Percentiles rank a stretch among this genome's conserved stretches.
phyloP scores from a whole-genome alignment of 768 basidiomycete species.

The Aureoboletus auriporus region DNA sequence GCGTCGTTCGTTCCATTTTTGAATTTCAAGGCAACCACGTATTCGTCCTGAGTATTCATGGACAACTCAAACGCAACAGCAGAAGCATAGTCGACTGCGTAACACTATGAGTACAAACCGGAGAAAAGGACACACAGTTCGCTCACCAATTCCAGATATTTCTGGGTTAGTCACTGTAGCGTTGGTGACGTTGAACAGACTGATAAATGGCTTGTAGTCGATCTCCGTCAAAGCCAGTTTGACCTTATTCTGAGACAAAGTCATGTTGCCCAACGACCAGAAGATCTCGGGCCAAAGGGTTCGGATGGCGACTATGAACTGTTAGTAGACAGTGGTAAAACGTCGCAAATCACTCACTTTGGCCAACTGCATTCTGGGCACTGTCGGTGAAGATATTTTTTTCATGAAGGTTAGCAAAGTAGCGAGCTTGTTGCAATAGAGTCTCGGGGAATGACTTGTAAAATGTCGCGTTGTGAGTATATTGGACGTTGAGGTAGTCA shows the following conservation, averaged over 20 bases:
- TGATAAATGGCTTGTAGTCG: constrained; percentile 88
- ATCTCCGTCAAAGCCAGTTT: constrained; percentile 73
- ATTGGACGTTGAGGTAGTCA: constrained; percentile 72
- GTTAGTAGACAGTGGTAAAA: not conserved
- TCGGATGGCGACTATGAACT: constrained; percentile 65
- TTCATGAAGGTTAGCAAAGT: constrained; percentile 77
- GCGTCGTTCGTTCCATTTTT: constrained; percentile 65
- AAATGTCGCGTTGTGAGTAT: constrained; percentile 78
- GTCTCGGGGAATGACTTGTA: constrained; percentile 67
- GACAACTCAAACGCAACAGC: constrained; percentile 69
- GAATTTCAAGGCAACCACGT: constrained; percentile 75
- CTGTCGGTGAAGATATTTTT: constrained; percentile 64
- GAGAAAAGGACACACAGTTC: constrained; percentile 4
- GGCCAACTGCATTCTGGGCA: constrained; percentile 59
- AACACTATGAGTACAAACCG: not conserved
- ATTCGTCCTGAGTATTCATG: constrained; percentile 58
- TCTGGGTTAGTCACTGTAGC: constrained; percentile 55
- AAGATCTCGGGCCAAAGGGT: constrained; percentile 72
- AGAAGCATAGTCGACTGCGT: constrained; percentile 66
- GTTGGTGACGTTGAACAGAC: constrained; percentile 76
- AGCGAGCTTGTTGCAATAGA: constrained; percentile 65
- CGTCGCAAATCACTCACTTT: constrained; percentile 48
- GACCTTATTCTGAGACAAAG: constrained; percentile 67
- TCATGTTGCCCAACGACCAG: constrained; percentile 68
- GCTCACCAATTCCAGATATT: constrained; percentile 60